Evolutionary conservation across 257 asterid species (phyloP), one percentile per base, ranked within the genome.

Genomic region (Solanum dulcamara): DNA sequence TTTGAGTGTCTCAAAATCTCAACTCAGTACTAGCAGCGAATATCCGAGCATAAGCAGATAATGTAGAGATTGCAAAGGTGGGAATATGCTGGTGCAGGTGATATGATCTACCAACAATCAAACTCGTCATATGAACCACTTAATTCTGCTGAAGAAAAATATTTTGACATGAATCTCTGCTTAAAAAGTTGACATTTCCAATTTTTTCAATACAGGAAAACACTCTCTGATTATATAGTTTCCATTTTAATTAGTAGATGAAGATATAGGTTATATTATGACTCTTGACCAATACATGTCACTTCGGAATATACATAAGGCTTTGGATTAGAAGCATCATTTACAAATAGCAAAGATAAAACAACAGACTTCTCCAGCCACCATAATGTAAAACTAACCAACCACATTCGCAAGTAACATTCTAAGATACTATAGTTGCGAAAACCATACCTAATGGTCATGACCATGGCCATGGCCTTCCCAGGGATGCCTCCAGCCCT

Each of bases 401-500:
- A 77, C 28, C 62, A 77, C 62, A 77, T 77, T 46, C 62, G 18
- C 33, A 46, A 15, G 15, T 24, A 17, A 48, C 11, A 77, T 1
- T 40, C n/a, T 40, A 40, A n/a, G 80, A 18, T 20, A 37, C 24
- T 1, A 7, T 4, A 44, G 38, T 75, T 26, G 60, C 0, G 7
- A 66, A 87, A 40, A 81, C 15, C 26, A 81, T 88, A 90, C 92
- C 92, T 95, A 92, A 86, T 94, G 98, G 68, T 81, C 90, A 59
- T 89, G 86, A 42, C 86, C 89, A 74, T 94, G 98, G 86, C 91
- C 98, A 89, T 95, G 97, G 44, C 98, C 96, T 22, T 95, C 98
- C 98, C 98, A 95, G 30, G 98, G 98, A 90, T 95, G 97, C 91
- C 98, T 94, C 97, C 93, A 93, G 68, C 98, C 98, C 98, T 95